Evolutionary conservation across 163 green algal species (phyloP), one percentile per base, ranked within the genome.

Genomic region (Scenedesmus sp.): DNA sequence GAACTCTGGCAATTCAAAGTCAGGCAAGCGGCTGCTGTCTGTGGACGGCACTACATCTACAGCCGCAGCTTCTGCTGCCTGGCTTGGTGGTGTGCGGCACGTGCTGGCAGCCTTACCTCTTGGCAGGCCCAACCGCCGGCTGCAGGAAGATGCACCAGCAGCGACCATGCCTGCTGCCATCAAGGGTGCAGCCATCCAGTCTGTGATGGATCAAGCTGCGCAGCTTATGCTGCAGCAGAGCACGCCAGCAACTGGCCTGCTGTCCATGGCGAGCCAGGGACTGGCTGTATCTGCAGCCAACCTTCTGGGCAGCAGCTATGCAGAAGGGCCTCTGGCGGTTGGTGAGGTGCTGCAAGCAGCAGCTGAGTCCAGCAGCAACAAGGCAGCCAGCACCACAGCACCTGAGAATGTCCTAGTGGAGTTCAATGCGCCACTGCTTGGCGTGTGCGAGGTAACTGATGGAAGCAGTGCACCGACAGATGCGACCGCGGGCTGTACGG

Each of bases 281-380:
- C 56, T 91, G 70, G 54, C 46, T n/a, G 18, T 91, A 18, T 74
- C 86, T 26, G 86, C 85, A 18, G 86, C 86, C 34, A 91, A 91
- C 86, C 13, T 91, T 34, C 18, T 84, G 13, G 86, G 86, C 12
- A 84, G 64, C 66, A 73, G 4, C 18, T 85, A 83, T 76, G 23
- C 23, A 18, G n/a, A 84, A 34, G 2, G 46, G 86, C 66, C 70
- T 15, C 18, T 91, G 66, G 86, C 86, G 15, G 86, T 56, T 62
- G 86, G 86, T 15, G 60, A 77, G 84, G 84, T 73, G 56, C 26
- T 54, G 26, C 26, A 77, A 60, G 60, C 54, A 3, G 60, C 66
- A 26, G 46, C 10, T 23, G 23, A 12, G 26, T 56, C 15, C 46
- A 55, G 84, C 59, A n/a, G 57, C 66, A 62, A 77, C 84, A 79